Evolutionary conservation across 2,329 filamentous ascomycete species (phyloP), one percentile per base, ranked within the genome.

Genomic region (Pleochaeta shiraiana): DNA sequence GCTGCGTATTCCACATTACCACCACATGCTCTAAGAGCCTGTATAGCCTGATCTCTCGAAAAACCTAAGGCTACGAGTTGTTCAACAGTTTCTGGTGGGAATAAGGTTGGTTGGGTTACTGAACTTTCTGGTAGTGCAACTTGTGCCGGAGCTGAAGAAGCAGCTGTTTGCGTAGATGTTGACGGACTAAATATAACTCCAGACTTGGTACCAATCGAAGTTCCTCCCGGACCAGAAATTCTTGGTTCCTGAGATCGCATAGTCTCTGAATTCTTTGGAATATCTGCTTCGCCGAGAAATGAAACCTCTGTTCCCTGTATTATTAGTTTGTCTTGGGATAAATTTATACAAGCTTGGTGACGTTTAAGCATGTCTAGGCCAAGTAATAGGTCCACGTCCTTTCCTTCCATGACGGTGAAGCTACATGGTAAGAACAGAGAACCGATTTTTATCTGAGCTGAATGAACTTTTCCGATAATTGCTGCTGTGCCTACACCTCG

Each of bases 401-500:
- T 98, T 68, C 93, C 93, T 76, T 98, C 93, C 93, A 98, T 98
- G 72, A 98, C 93, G 2, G 93, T 98, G 74, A 98, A 98, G 66
- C 90, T 93, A 76, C 91, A 97, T 2, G 92, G 86, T 69, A 98
- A 79, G 73, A 90, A 90, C 67, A 92, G 82, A 50, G 81, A 83
- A 64, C 92, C 93, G 69, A 98, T 93, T 75, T 89, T 92, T 75
- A 98, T 95, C 74, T 92, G 90, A 11, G 93, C 93, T 26, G 89
- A 90, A 74, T 98, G 93, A 3, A 98, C 93, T 63, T 93, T 88
- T 34, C 93, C 93, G 24, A 98, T 85, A 70, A 98, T 97, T 65
- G 85, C 87, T 28, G 93, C 93, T 0, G 93, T 97, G 64, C 93
- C 93, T 2, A 98, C 93, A 67, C 93, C 93, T 66, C 88, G 86